Conservation (phyloP, 2,329 filamentous ascomycete species). For the Madurella fahalii region DNA sequence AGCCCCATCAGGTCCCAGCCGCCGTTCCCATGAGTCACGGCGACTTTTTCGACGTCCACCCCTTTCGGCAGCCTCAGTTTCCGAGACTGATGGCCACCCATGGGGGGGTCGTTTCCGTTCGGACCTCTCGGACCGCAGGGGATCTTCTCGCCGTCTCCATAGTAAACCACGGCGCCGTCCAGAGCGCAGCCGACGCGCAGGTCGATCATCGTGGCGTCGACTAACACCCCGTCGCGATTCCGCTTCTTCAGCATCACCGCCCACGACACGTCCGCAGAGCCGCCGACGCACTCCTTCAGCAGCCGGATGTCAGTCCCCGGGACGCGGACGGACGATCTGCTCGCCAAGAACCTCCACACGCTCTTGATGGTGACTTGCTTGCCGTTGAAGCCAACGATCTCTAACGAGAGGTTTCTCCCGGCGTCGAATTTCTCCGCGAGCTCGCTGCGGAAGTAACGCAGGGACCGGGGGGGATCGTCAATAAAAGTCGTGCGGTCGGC, state of each 20-base stretch:
- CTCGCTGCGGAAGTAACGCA: constrained; percentile 4
- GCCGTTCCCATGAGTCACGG: constrained; percentile 22
- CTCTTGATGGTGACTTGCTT: constrained; percentile 31
- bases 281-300: constrained; percentile 34
- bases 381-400: constrained; percentile 39
- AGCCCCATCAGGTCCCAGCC: constrained; percentile 2
- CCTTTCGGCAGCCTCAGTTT: constrained; percentile 27
- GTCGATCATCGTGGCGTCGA: constrained; percentile 41
- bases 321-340: constrained; percentile 33
- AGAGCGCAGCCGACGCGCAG: constrained; percentile 41
- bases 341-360: constrained; percentile 33
- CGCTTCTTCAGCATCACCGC: constrained; percentile 32
- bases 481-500: background rate
- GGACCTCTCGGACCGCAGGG: constrained; percentile 38
- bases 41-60: constrained; percentile 30
- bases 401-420: constrained; percentile 29
- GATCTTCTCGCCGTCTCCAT: constrained; percentile 38
- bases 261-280: constrained; percentile 27
- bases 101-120: constrained; percentile 19
- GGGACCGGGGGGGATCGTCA: background rate
- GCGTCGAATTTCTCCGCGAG: constrained; percentile 33
- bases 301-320: constrained; percentile 37
- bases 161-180: constrained; percentile 44
- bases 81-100: constrained; percentile 31
- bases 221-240: constrained; percentile 30